phyloP scores from a whole-genome alignment of 139 green algal species.

The Chlorella sorokiniana region DNA sequence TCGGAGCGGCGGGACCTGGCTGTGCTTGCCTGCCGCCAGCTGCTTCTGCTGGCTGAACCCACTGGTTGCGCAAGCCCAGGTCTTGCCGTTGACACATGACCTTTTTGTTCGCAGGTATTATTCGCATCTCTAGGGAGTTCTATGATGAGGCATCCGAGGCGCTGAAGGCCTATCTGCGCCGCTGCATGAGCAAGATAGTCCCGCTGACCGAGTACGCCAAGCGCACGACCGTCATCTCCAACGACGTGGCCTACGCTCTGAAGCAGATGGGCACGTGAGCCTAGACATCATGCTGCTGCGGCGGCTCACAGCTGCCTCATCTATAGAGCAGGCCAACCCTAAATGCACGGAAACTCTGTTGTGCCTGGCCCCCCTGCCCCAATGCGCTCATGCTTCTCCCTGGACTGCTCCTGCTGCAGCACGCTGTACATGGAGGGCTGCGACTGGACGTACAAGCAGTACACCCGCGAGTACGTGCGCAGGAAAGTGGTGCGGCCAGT shows the following conservation, averaged over 20 bases:
- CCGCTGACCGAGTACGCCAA: neutral
- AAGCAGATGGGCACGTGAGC: conserved; percentile 15
- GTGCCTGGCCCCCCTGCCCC: too few species aligned
- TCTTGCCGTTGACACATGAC: too few species aligned
- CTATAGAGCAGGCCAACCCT: neutral
- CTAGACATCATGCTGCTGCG: neutral
- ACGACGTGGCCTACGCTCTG: neutral
- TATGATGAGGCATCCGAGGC: neutral
- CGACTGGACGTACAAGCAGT: neutral
- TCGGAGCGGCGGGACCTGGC: neutral
- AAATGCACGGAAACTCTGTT: too few species aligned
- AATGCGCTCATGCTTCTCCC: neutral
- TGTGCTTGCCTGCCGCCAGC: neutral
- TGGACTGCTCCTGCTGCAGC: neutral
- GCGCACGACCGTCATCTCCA: neutral
- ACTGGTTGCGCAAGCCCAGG: too few species aligned
- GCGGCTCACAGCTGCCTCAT: neutral
- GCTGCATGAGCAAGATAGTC: neutral
- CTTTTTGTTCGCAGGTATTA: neutral
- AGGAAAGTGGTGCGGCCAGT: neutral
- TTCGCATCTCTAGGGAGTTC: conserved; percentile 4
- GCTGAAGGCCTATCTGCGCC: neutral
- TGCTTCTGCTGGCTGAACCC: neutral
- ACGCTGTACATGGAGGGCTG: neutral
- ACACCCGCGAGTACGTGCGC: neutral